Percentiles rank a stretch among this genome's conserved stretches.
Conservation (phyloP, 2,329 filamentous ascomycete genomes). For the Penicillium sp. region DNA sequence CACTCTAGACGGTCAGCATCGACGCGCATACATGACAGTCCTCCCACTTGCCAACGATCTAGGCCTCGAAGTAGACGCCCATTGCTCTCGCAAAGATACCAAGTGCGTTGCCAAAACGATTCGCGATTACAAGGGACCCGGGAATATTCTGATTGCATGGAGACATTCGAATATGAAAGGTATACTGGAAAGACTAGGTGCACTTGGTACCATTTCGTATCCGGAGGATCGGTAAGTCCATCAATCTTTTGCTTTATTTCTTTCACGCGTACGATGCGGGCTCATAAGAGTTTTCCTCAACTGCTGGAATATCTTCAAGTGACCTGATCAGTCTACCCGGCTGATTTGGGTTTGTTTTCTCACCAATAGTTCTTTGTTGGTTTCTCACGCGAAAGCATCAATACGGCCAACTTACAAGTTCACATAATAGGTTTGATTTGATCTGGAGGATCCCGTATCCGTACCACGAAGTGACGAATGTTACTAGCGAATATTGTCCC, state of each 20-base stretch:
- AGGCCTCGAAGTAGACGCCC: conserved; percentile 22
- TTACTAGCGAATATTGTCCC: conserved; percentile 23
- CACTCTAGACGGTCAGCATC: conserved; percentile 14
- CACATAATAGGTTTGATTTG: conserved; percentile 21
- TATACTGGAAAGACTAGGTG: conserved; percentile 19
- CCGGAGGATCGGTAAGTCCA: conserved; percentile 22
- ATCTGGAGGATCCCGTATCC: conserved; percentile 28
- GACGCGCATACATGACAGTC: conserved; percentile 20
- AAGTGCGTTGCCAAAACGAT: conserved; percentile 20
- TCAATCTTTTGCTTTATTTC: background rate
- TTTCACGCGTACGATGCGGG: too few relatives aligned
- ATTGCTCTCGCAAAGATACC: conserved; percentile 20
- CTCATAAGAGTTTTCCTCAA: too few relatives aligned
- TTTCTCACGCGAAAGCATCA: too few relatives aligned
- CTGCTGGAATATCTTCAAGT: too few relatives aligned
- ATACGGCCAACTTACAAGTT: too few relatives aligned
- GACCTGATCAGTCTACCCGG: too few relatives aligned
- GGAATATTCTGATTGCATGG: conserved; percentile 28
- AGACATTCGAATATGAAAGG: conserved; percentile 22
- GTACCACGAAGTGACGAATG: conserved; percentile 22
- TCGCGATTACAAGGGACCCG: conserved; percentile 16
- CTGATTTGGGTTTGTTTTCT: too few relatives aligned
- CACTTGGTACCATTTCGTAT: conserved; percentile 18
- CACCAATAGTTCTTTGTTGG: too few relatives aligned
- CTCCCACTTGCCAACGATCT: conserved; percentile 24